phyloP scores from a whole-genome alignment of 805 yeast species.

The Saccharomycopsis amapae region DNA sequence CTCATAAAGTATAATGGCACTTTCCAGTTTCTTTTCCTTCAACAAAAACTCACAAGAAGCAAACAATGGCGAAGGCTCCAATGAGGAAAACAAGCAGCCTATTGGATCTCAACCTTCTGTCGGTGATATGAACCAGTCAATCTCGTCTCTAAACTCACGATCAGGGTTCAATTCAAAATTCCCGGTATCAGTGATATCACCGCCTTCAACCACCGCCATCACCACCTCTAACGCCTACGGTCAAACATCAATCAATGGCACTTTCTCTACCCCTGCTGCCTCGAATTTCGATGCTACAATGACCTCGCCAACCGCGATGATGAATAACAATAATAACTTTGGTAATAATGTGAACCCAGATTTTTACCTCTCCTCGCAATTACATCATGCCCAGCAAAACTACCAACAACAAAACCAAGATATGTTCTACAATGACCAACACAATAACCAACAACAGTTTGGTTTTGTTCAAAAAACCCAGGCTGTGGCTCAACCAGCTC shows the following conservation, averaged over 20 bases:
- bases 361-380: neutral
- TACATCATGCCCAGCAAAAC: slow-evolving; percentile 12
- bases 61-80: slow-evolving; percentile 4
- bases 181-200: slow-evolving; percentile 12
- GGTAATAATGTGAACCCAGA: slow-evolving; percentile 2
- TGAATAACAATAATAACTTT: slow-evolving; percentile 20
- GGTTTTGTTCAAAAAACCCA: neutral
- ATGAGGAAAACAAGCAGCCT: slow-evolving; percentile 10
- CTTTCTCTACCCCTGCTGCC: slow-evolving; percentile 22
- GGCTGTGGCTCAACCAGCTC: slow-evolving; percentile 1
- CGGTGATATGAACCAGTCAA: slow-evolving; percentile 23
- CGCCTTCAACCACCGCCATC: slow-evolving; percentile 18
- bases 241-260: slow-evolving; percentile 17
- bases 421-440: slow-evolving; percentile 17
- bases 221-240: slow-evolving; percentile 20
- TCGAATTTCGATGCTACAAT: slow-evolving; percentile 17
- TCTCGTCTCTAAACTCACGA: slow-evolving; percentile 5
- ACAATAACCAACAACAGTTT: slow-evolving; percentile 11
- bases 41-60: slow-evolving; percentile 17
- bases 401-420: slow-evolving; percentile 21
- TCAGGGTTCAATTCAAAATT: slow-evolving; percentile 12
- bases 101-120: slow-evolving; percentile 2
- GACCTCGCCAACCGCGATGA: slow-evolving; percentile 4
- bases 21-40: slow-evolving; percentile 18
- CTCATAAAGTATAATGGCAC: no score